Conservation (phyloP, 1,139 yeast genomes). For the Blastobotrys ciferrii region DNA sequence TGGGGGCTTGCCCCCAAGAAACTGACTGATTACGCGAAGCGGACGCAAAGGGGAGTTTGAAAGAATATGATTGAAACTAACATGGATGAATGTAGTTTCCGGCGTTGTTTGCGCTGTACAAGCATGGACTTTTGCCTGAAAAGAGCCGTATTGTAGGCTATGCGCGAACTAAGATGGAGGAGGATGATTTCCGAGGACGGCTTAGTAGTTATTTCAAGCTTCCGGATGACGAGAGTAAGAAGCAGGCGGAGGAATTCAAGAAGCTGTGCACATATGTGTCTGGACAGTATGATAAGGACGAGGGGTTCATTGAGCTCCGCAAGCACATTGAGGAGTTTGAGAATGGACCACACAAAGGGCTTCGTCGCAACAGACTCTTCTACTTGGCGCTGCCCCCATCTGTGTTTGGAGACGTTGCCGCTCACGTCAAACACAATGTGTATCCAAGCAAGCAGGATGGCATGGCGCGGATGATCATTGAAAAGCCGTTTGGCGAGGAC, state of each 20-base stretch:
- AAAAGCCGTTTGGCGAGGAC: conserved; percentile 83
- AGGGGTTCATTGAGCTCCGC: conserved; percentile 63
- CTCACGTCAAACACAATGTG: conserved; percentile 63
- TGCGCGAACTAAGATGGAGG: conserved; percentile 75
- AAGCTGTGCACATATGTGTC: conserved; percentile 61
- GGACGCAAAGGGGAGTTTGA: no score
- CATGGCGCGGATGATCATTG: conserved; percentile 78
- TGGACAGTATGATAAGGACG: conserved; percentile 78
- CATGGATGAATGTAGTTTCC: conserved; percentile 32
- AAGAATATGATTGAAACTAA: no score
- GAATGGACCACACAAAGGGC: conserved; percentile 37
- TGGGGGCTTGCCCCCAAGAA: no score
- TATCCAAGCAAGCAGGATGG: conserved; percentile 62
- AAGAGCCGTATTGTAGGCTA: conserved; percentile 80
- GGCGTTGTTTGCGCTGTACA: conserved; percentile 46
- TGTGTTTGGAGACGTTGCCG: conserved; percentile 78
- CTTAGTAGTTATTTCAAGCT: conserved; percentile 66
- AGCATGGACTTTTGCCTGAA: conserved; percentile 76
- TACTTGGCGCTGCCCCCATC: conserved; percentile 95
- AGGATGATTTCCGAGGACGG: conserved; percentile 65
- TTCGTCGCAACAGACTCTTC: conserved; percentile 60
- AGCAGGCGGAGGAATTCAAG: conserved; percentile 62
- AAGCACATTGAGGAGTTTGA: conserved; percentile 60
- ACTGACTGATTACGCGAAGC: no score
- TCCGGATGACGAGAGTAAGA: conserved; percentile 43